phyloP scores from a whole-genome alignment of 2,329 filamentous ascomycete genomes.

The Aureobasidium sp. region DNA sequence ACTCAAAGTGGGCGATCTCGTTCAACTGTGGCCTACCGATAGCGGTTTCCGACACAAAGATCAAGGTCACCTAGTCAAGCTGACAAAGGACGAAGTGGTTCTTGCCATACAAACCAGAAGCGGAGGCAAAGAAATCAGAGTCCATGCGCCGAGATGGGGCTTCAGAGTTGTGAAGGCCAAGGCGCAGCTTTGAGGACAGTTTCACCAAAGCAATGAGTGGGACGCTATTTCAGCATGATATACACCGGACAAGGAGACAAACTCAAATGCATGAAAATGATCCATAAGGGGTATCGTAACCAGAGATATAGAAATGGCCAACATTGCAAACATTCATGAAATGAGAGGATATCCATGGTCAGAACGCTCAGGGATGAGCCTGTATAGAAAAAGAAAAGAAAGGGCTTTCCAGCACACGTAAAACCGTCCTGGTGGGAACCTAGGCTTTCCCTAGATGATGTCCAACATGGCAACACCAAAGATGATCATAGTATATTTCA shows the following conservation, averaged over 20 bases:
- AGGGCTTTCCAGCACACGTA: not conserved
- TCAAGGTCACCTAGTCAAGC: constrained; percentile 46
- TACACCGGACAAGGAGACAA: not conserved
- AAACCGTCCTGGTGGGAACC: not conserved
- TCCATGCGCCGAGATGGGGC: constrained; percentile 57
- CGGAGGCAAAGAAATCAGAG: constrained; percentile 38
- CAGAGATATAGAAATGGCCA: not conserved
- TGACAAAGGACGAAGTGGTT: constrained; percentile 51
- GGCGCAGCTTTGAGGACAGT: constrained; percentile 24
- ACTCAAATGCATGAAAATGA: not conserved
- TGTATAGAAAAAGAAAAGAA: not conserved
- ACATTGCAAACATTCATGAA: not conserved
- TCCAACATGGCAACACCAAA: not conserved
- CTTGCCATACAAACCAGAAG: constrained; percentile 43
- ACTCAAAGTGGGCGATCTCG: constrained; percentile 47
- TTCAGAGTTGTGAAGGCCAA: constrained; percentile 43
- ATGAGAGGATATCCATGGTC: not conserved
- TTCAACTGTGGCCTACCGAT: constrained; percentile 58
- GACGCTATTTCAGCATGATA: not conserved
- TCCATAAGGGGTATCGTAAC: not conserved
- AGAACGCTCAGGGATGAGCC: not conserved
- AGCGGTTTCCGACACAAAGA: constrained; percentile 55
- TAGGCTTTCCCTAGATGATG: not conserved
- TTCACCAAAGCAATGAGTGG: not conserved
- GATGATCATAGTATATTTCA: not conserved